phyloP scores from a whole-genome alignment of 495 filamentous ascomycete genomes.

The Corynascus novoguineensis region DNA sequence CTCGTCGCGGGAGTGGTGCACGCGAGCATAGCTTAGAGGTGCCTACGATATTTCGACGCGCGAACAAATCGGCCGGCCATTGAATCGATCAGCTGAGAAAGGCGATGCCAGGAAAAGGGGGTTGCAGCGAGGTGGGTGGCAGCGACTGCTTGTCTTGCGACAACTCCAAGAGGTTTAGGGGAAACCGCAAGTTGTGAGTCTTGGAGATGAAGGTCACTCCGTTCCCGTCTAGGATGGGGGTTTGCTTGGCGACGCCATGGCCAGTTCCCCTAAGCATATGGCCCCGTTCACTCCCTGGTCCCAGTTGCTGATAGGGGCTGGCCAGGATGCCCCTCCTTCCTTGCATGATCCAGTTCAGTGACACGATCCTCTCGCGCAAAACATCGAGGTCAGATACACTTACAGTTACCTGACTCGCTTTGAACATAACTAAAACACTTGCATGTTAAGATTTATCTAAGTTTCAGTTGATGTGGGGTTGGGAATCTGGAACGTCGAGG shows the following conservation, averaged over 20 bases:
- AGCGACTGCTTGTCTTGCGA: background rate
- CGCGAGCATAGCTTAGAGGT: constrained; percentile 4
- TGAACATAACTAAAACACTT: too few relatives aligned
- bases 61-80: constrained; percentile 98
- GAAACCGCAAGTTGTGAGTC: background rate
- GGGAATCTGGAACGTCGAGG: background rate
- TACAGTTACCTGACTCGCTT: too few relatives aligned
- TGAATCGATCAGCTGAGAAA: constrained; percentile 11
- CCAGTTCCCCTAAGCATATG: background rate
- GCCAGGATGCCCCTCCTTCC: constrained; percentile 8
- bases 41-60: constrained; percentile 95
- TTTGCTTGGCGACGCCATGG: constrained; percentile 7
- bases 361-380: too few relatives aligned
- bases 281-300: constrained; percentile 4
- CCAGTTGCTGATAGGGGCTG: constrained; percentile 3
- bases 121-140: background rate
- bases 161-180: background rate
- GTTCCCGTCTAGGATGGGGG: background rate
- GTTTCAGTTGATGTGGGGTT: too few relatives aligned
- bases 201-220: background rate
- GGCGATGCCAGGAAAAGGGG: background rate
- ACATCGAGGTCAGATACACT: too few relatives aligned
- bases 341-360: background rate
- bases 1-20: constrained; percentile 22
- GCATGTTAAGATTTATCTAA: too few relatives aligned